These are phyloP conservation scores for Rhodosporidiobolus sp. DNA, from an alignment of 768 basidiomycete species.

Conservation along the genomic window DNA sequence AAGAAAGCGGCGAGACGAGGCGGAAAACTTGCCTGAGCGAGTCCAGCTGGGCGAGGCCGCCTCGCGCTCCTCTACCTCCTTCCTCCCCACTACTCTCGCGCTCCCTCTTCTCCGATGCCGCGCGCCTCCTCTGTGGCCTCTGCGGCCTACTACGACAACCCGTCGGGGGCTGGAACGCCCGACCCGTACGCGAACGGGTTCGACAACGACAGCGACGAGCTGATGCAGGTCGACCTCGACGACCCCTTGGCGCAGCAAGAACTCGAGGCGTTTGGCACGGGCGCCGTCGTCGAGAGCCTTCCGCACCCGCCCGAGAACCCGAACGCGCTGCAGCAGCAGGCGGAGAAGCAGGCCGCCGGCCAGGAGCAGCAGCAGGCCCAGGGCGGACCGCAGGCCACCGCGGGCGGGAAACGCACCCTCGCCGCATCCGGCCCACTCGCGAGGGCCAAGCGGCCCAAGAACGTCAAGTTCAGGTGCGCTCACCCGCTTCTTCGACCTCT, in stretches of 20 bases:
- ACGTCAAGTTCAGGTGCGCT: slow-evolving; percentile 39
- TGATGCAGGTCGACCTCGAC: neutral
- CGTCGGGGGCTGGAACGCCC: neutral
- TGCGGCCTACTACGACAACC: neutral
- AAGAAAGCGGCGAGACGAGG: neutral
- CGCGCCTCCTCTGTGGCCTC: no score
- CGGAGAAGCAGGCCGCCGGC: neutral
- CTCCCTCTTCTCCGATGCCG: neutral
- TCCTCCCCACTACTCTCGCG: neutral
- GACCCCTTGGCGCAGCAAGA: slow-evolving; percentile 32
- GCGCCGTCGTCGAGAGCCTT: slow-evolving; percentile 15
- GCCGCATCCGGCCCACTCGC: slow-evolving; percentile 31
- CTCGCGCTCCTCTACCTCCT: neutral
- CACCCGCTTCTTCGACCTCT: neutral
- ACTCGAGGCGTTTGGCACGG: slow-evolving; percentile 22
- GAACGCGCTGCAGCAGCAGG: neutral
- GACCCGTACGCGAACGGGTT: neutral
- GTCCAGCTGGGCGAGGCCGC: neutral
- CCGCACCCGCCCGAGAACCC: slow-evolving; percentile 28
- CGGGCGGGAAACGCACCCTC: slow-evolving; percentile 14
- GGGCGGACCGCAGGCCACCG: neutral
- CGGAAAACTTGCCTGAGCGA: neutral
- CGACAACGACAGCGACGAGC: neutral
- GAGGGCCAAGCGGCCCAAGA: slow-evolving; percentile 41
- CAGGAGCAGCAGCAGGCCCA: neutral